A percentile compares a stretch with the other conserved stretches of the same genome.
Evolutionary conservation across 192 early-diverging fungal genomes (phyloP).

Genomic region (Rhizophlyctis rosea): DNA sequence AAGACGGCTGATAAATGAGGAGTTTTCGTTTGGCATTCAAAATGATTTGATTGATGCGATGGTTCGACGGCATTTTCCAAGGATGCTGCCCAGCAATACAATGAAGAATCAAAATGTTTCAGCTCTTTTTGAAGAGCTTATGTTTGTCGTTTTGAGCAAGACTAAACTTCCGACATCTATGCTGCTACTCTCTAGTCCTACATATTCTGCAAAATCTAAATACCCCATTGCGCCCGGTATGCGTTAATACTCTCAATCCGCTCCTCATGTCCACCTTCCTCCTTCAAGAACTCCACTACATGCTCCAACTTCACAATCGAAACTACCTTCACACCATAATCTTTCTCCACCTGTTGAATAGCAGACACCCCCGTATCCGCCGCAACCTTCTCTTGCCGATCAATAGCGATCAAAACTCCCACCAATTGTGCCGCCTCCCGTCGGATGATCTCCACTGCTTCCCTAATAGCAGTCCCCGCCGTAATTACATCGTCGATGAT

Average conservation of each 20-base stretch:
- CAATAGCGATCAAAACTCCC: slow-evolving; percentile 90
- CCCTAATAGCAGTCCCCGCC: slow-evolving; percentile 97
- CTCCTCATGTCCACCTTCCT: slow-evolving; percentile 60
- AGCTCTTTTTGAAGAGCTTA: too few relatives aligned
- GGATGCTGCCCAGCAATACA: too few relatives aligned
- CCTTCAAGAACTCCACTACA: slow-evolving; percentile 84
- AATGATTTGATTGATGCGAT: too few relatives aligned
- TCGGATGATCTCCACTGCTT: slow-evolving; percentile 79
- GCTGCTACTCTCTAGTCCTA: not conserved
- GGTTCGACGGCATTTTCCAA: too few relatives aligned
- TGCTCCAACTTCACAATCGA: slow-evolving; percentile 83
- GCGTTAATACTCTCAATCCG: slow-evolving; percentile 69
- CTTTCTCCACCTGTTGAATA: slow-evolving; percentile 87
- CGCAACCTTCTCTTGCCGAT: slow-evolving; percentile 84
- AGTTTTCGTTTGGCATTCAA: too few relatives aligned
- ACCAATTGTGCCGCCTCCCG: slow-evolving; percentile 65
- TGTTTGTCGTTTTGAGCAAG: too few relatives aligned
- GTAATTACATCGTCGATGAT: slow-evolving; percentile 99
- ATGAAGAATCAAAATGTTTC: too few relatives aligned
- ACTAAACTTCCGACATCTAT: too few relatives aligned
- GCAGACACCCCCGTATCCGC: slow-evolving; percentile 70
- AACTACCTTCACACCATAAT: slow-evolving; percentile 75
- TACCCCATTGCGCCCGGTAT: slow-evolving; percentile 83
- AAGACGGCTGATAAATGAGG: too few relatives aligned
- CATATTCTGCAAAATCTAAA: slow-evolving; percentile 26